Base-by-base conservation (phyloP, 1,284 basidiomycete species). In the Irpex sp. region DNA sequence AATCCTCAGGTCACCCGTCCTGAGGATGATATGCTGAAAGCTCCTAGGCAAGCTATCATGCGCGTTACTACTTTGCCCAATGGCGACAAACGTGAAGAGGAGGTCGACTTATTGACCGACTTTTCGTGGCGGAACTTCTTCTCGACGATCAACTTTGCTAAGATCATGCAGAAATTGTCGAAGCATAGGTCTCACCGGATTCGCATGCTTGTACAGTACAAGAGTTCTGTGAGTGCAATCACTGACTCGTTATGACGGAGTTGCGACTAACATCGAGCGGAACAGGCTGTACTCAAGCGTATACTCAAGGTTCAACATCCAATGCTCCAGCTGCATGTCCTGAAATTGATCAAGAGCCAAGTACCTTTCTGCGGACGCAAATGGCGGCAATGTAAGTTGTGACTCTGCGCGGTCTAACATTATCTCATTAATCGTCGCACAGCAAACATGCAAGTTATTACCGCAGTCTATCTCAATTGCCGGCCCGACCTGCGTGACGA, bases 361-460 rank as follows among this genome's bases (percentile, higher is more conserved):
- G 96, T 99, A 26, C 97, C 97, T 0, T 98, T 96, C 75, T 98
- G 95, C 73, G 97, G 97, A 11, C 85, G 97, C 56, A 98, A 98
- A 79, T 99, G 97, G 97, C 83, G 97, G 58, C 96, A 98, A 80
- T 92, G 96, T 96, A 76, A 73, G 86, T 73, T 51, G 37, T 59
- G 37, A 3, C 57, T 34, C 40, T 57, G n/a, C 57, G 52, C 44
- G 19, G 63, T 54, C 40, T 60, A 17, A 47, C 52, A 26, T 11
- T 54, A 62, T 52, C 57, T 54, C 47, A 40, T 37, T 15, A n/a
- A 57, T 44, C 26, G 49, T 61, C 36, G 51, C 59, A 62, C 71
- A 97, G 94, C 93, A 26, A 99, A 99, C 75, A 99, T 99, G 97
- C 97, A 98, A 77, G 93, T 98, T 65, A 99, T 99, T 73, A 99